phyloP scores from a whole-genome alignment of 371 early-diverging fungal genomes.

The Mucor circinelloides region DNA sequence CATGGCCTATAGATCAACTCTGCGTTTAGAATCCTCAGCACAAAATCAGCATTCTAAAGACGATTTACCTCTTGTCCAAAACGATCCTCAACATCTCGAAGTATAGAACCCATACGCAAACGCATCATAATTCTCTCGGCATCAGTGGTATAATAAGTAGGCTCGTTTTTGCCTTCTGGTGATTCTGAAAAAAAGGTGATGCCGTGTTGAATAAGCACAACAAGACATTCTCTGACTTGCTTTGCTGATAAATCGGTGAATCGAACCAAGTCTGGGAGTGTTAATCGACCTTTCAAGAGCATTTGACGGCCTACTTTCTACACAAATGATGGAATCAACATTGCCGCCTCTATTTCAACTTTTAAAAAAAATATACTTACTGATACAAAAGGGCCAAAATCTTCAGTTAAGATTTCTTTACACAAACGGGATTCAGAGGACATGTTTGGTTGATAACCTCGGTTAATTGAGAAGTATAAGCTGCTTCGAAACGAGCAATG shows the following conservation, averaged over 20 bases:
- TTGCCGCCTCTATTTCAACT: background rate
- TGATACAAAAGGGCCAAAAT: conserved; percentile 49
- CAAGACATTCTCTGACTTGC: conserved; percentile 43
- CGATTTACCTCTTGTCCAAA: conserved; percentile 66
- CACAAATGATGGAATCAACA: conserved; percentile 33
- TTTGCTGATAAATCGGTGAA: conserved; percentile 37
- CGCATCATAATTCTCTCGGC: conserved; percentile 60
- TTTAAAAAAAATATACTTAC: conserved; percentile 20
- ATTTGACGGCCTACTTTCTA: conserved; percentile 46
- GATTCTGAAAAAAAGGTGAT: conserved; percentile 48
- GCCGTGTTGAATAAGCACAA: conserved; percentile 49
- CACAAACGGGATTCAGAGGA: conserved; percentile 46
- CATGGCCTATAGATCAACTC: conserved; percentile 21
- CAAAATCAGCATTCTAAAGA: background rate
- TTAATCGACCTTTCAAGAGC: conserved; percentile 47
- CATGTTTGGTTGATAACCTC: conserved; percentile 20
- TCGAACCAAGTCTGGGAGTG: conserved; percentile 42
- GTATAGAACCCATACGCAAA: conserved; percentile 67
- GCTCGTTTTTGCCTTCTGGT: conserved; percentile 53
- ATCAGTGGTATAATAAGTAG: conserved; percentile 70
- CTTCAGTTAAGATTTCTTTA: conserved; percentile 48
- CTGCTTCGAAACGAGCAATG: background rate
- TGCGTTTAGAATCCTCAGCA: background rate
- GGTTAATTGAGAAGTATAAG: background rate
- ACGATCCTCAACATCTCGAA: conserved; percentile 59